Percentiles rank a stretch among this genome's conserved stretches.
These are phyloP conservation scores for Xerocomellus chrysenteron DNA, from an alignment of 768 basidiomycete species.

Conservation along the genomic window DNA sequence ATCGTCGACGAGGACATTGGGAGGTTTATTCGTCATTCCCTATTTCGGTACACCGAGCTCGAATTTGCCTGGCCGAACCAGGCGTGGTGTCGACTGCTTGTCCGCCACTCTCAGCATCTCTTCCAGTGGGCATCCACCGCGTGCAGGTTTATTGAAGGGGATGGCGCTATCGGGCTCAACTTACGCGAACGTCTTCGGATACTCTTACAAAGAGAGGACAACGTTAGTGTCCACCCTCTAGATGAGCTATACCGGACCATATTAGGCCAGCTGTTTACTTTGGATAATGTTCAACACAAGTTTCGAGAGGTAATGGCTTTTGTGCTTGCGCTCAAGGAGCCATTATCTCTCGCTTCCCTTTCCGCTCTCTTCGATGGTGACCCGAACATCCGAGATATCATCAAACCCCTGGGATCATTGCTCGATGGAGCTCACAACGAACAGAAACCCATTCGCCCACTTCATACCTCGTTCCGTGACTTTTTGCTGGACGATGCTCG, in stretches of 20 bases:
- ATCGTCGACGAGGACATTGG: conserved; percentile 17
- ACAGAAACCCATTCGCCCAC: conserved; percentile 24
- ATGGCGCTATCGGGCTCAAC: conserved; percentile 12
- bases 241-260: conserved; percentile 24
- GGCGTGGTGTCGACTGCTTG: conserved; percentile 22
- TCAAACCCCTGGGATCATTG: conserved; percentile 22
- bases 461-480: conserved; percentile 38
- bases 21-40: conserved; percentile 17
- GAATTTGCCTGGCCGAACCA: conserved; percentile 19
- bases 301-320: conserved; percentile 24
- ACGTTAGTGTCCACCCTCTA: conserved; percentile 6
- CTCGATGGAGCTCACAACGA: conserved; percentile 18
- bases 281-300: not conserved
- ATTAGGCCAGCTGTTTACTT: conserved; percentile 12
- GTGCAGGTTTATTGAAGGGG: conserved; percentile 26
- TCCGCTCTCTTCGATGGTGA: conserved; percentile 11
- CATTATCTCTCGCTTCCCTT: conserved; percentile 16
- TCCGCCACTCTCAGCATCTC: conserved; percentile 27
- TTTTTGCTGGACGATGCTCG: conserved; percentile 28
- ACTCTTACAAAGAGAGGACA: conserved; percentile 5
- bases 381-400: conserved; percentile 11
- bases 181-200: conserved; percentile 11
- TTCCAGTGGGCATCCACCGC: conserved; percentile 37
- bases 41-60: conserved; percentile 8
- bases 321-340: conserved; percentile 18